A percentile compares a stretch with the other conserved stretches of the same genome.
These are phyloP conservation scores for Acanthamoeba comandoni DNA, from an alignment of 208 protist species.

Conservation along the genomic window DNA sequence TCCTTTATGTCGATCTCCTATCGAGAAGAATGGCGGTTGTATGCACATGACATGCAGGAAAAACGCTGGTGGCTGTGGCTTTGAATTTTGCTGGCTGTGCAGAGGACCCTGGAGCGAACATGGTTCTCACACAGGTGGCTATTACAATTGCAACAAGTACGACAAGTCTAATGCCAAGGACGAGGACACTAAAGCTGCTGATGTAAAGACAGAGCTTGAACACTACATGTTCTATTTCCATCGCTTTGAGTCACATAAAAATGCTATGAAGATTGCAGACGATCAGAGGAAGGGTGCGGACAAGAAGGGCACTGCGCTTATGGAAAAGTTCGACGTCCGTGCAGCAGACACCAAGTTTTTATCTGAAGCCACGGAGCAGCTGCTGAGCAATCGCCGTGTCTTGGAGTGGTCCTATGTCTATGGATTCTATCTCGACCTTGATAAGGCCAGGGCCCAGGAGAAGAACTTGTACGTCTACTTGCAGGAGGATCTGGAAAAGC, in stretches of 20 bases:
- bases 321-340: slow-evolving; percentile 82
- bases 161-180: slow-evolving; percentile 80
- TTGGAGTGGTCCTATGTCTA: slow-evolving; percentile 86
- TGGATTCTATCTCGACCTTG: slow-evolving; percentile 83
- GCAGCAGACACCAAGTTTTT: slow-evolving; percentile 84
- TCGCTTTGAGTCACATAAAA: slow-evolving; percentile 70
- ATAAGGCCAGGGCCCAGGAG: slow-evolving; percentile 68
- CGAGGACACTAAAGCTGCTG: slow-evolving; percentile 81
- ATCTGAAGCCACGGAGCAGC: slow-evolving; percentile 82
- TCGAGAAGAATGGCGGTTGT: slow-evolving; percentile 94
- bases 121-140: slow-evolving; percentile 85
- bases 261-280: slow-evolving; percentile 82
- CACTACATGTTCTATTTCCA: slow-evolving; percentile 78
- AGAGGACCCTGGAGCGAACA: slow-evolving; percentile 83
- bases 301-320: slow-evolving; percentile 77
- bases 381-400: slow-evolving; percentile 79
- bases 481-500: slow-evolving; percentile 86
- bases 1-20: slow-evolving; percentile 88
- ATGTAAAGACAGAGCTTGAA: slow-evolving; percentile 73
- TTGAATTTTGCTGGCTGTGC: slow-evolving; percentile 83
- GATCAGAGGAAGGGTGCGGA: slow-evolving; percentile 80
- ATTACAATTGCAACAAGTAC: slow-evolving; percentile 87
- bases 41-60: slow-evolving; percentile 92
- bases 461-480: slow-evolving; percentile 85
- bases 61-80: slow-evolving; percentile 83